A percentile compares a stretch with the other conserved stretches of the same genome.
Evolutionary conservation across 1,284 basidiomycete genomes (phyloP).

Genomic region (Apiotrichum akiyoshidainum): DNA sequence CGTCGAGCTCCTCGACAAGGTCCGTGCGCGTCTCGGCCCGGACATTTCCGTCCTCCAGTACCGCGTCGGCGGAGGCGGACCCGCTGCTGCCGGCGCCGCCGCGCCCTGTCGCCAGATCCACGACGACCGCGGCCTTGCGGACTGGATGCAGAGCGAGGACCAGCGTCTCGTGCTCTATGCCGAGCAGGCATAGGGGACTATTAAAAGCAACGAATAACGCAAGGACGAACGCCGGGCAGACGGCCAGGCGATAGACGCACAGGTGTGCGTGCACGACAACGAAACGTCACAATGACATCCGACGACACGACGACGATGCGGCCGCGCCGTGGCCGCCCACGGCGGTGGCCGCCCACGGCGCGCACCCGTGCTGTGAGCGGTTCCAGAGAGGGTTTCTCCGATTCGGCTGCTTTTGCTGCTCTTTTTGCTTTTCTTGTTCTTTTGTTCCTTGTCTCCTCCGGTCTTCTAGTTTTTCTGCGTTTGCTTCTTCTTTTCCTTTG

Average conservation of each 20-base stretch:
- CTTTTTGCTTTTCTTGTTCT: too few relatives aligned
- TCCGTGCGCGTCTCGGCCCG: constrained; percentile 75
- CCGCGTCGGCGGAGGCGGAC: constrained; percentile 60
- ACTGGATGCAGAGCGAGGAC: constrained; percentile 79
- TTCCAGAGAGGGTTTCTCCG: too few relatives aligned
- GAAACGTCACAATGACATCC: too few relatives aligned
- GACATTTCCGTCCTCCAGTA: constrained; percentile 70
- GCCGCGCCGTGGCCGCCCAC: too few relatives aligned
- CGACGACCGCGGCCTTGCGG: constrained; percentile 67
- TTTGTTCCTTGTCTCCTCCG: too few relatives aligned
- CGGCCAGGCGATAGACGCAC: too few relatives aligned
- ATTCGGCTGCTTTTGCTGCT: too few relatives aligned
- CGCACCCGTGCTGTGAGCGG: too few relatives aligned
- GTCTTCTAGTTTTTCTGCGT: constrained; percentile 8
- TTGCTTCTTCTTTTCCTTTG: constrained; percentile 7
- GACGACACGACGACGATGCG: too few relatives aligned
- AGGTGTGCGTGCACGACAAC: too few relatives aligned
- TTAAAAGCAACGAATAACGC: constrained; percentile 1
- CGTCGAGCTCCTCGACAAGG: constrained; percentile 82
- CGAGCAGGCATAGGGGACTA: constrained; percentile 40
- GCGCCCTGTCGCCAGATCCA: constrained; percentile 64
- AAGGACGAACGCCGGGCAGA: too few relatives aligned
- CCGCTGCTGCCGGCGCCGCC: constrained; percentile 45
- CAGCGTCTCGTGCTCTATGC: constrained; percentile 82
- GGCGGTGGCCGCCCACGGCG: too few relatives aligned